Evolutionary conservation across 2,329 filamentous ascomycete species (phyloP), one percentile per base, ranked within the genome.

Genomic region (Exophiala dermatitidis): DNA sequence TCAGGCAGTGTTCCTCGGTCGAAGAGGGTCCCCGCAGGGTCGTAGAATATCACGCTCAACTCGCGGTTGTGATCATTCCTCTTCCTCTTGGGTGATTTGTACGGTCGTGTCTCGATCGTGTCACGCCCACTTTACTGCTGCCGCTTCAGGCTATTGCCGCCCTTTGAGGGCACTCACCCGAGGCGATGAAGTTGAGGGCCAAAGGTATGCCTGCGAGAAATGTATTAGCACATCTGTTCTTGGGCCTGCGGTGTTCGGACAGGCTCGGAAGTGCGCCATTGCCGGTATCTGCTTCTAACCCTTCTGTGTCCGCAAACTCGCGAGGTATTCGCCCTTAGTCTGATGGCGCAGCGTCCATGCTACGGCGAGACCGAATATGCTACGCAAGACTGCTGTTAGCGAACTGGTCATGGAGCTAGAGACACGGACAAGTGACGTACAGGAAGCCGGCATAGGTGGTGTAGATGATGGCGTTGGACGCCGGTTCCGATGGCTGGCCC

Each of bases 181-280:
- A 88, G 70, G 88, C 88, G 74, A 93, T 87, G 76, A 93, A 93
- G 74, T 93, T 93, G 68, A 93, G 77, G 70, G 88, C 86, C 71
- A 93, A 75, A 63, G 88, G 88, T 61, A 89, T 74, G 61, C 85
- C 88, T 93, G 55, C 36, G 36, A 12, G 36, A 5, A 46, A 48
- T 50, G n/a, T 26, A 33, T 59, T 40, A 59, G 42, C 65, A 72
- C 56, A 62, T 5, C 3, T 10, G 7, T 4, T 28, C n/a, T n/a
- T n/a, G n/a, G n/a, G 19, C 7, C 29, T 12, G 31, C 44, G 4
- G 12, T 19, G 31, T 45, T 45, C 41, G 29, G n/a, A 19, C 31
- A 36, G 44, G 5, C 3, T 19, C 28, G 19, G 44, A 46, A 44
- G 42, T 4, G 7, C n/a, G 50, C 46, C 36, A 37, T 12, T n/a